These are phyloP conservation scores for Microcos paniculata DNA, from an alignment of 345 rosid genomes.

Conservation along the genomic window DNA sequence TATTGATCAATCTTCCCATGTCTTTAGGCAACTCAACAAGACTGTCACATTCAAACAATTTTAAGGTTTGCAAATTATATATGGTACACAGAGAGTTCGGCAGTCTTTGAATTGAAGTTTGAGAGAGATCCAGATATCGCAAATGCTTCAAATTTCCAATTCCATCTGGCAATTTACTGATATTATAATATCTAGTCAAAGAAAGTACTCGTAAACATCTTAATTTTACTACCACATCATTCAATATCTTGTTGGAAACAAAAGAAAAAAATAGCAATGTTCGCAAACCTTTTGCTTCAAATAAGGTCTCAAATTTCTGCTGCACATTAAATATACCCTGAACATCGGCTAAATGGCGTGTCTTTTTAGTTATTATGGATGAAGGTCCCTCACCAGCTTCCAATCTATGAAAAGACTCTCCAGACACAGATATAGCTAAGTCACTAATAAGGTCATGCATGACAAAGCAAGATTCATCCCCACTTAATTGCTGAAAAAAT, in stretches of 20 bases:
- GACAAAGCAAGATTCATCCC: background rate
- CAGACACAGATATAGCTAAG: background rate
- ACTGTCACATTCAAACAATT: slow-evolving; percentile 23
- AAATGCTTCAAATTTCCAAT: slow-evolving; percentile 13
- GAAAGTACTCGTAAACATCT: slow-evolving; percentile 6
- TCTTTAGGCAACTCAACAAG: slow-evolving; percentile 31
- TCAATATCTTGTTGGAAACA: background rate
- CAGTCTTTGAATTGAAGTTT: background rate
- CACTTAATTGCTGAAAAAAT: background rate
- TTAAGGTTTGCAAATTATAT: slow-evolving; percentile 35
- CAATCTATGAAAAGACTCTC: slow-evolving; percentile 7
- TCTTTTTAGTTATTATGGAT: background rate
- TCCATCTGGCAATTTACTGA: background rate
- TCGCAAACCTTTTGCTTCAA: background rate
- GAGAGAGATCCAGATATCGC: background rate
- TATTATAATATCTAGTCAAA: background rate
- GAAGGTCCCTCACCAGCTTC: background rate
- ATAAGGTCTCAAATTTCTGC: background rate
- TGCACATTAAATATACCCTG: background rate
- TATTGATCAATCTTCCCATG: slow-evolving; percentile 33
- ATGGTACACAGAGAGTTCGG: slow-evolving; percentile 13
- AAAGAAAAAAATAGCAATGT: background rate
- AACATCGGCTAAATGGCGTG: slow-evolving; percentile 12
- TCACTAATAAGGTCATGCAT: slow-evolving; percentile 4
- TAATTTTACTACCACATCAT: background rate